These are phyloP conservation scores for Chrysosporium queenslandicum DNA, from an alignment of 2,329 filamentous ascomycete species.

Conservation along the genomic window DNA sequence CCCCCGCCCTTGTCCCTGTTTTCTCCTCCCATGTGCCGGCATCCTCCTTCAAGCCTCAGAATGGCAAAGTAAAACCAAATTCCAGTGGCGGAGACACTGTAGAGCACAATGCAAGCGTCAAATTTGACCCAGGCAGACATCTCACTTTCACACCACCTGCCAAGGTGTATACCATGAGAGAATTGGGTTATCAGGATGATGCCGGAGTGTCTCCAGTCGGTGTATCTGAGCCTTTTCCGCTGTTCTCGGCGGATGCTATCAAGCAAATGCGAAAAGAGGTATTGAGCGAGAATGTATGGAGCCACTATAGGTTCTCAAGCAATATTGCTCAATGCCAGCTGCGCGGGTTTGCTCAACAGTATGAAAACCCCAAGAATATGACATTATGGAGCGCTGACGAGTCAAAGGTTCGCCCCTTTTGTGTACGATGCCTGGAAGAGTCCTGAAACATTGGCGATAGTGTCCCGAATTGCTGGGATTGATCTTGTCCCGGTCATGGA, in stretches of 20 bases:
- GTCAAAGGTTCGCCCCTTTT: constrained; percentile 51
- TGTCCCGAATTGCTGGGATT: constrained; percentile 47
- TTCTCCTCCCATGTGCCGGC: constrained; percentile 14
- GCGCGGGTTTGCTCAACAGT: constrained; percentile 49
- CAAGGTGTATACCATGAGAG: constrained; percentile 50
- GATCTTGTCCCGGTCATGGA: constrained; percentile 47
- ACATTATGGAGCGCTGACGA: background rate
- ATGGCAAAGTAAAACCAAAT: background rate
- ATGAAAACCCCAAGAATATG: constrained; percentile 22
- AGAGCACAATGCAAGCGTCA: constrained; percentile 15
- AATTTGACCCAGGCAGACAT: constrained; percentile 49
- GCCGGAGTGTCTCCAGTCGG: constrained; percentile 53
- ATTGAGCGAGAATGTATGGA: constrained; percentile 47
- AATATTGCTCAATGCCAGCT: constrained; percentile 49
- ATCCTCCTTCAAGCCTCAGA: constrained; percentile 4
- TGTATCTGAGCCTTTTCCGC: constrained; percentile 54
- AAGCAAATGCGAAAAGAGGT: constrained; percentile 53
- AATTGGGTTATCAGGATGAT: constrained; percentile 47
- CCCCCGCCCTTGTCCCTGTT: constrained; percentile 10
- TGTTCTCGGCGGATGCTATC: constrained; percentile 54
- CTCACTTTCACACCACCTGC: constrained; percentile 44
- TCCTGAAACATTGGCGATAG: constrained; percentile 39
- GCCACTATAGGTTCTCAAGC: constrained; percentile 49
- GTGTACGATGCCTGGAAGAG: constrained; percentile 53
- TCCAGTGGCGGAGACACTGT: background rate